Conservation (phyloP, 352 stramenopile genomes). For the Lagenidium sp. region DNA sequence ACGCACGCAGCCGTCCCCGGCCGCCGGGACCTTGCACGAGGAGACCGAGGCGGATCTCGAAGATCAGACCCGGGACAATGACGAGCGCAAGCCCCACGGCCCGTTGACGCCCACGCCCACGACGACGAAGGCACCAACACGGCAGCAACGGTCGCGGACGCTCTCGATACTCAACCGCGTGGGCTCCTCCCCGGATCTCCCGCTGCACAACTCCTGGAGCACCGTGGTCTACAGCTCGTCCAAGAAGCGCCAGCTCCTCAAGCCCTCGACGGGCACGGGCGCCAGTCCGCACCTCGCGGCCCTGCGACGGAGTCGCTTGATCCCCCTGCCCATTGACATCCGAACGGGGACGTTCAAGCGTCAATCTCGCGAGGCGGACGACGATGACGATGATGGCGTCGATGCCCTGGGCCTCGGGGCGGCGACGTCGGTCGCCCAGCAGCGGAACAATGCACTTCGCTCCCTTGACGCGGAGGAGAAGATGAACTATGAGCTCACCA, state of each 20-base stretch:
- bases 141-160: conserved; percentile 2
- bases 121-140: no score
- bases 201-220: conserved; percentile 40
- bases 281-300: conserved; percentile 27
- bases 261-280: conserved; percentile 10
- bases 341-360: conserved; percentile 21
- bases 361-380: not conserved
- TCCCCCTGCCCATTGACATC: conserved; percentile 45
- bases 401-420: not conserved
- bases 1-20: not conserved
- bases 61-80: conserved; percentile 4
- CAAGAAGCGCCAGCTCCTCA: conserved; percentile 45
- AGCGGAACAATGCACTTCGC: conserved; percentile 1
- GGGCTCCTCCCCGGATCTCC: conserved; percentile 51
- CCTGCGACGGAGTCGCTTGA: conserved; percentile 46
- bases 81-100: not conserved
- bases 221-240: conserved; percentile 50
- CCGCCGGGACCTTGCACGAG: no score
- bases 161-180: conserved; percentile 44
- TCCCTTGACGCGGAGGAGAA: conserved; percentile 9
- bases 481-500: conserved; percentile 26
- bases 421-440: not conserved
- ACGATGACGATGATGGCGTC: conserved; percentile 1
- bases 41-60: conserved; percentile 13
- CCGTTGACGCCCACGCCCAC: not conserved